Conservation (phyloP, 2,329 filamentous ascomycete species). For the Keithomyces neogunnii region DNA sequence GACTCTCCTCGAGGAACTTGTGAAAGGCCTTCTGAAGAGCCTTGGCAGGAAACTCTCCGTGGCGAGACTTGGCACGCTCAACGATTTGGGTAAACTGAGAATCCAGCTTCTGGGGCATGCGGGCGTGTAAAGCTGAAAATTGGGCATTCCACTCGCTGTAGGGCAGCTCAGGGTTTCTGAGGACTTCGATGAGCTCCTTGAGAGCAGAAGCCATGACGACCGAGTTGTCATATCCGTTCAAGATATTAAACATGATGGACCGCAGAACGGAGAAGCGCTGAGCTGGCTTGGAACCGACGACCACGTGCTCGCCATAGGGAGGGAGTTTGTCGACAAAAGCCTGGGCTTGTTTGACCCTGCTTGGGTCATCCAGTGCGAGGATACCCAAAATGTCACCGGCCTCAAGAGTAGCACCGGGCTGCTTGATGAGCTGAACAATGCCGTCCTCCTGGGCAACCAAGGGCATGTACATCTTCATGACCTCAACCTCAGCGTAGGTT, state of each 20-base stretch:
- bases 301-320: conserved; percentile 73
- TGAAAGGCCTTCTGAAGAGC: conserved; percentile 72
- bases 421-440: conserved; percentile 96
- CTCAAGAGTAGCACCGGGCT: conserved; percentile 94
- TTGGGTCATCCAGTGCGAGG: conserved; percentile 87
- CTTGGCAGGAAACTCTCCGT: conserved; percentile 87
- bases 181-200: conserved; percentile 81
- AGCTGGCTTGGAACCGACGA: conserved; percentile 83
- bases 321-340: conserved; percentile 89
- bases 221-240: conserved; percentile 93
- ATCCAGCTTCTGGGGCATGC: conserved; percentile 94
- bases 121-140: conserved; percentile 90
- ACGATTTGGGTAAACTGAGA: conserved; percentile 74
- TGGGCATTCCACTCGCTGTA: conserved; percentile 96
- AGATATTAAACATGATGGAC: conserved; percentile 76
- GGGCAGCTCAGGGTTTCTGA: conserved; percentile 81
- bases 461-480: conserved; percentile 99
- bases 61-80: conserved; percentile 69
- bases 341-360: conserved; percentile 91
- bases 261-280: conserved; percentile 75
- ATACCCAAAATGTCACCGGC: conserved; percentile 99
- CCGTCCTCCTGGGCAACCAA: conserved; percentile 90
- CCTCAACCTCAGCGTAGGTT: conserved; percentile 92
- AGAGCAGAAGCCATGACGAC: conserved; percentile 86
- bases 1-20: conserved; percentile 83